Percentiles rank a stretch among this genome's conserved stretches.
These are phyloP conservation scores for Sporothrix humicola DNA, from an alignment of 2,329 filamentous ascomycete genomes.

Conservation along the genomic window DNA sequence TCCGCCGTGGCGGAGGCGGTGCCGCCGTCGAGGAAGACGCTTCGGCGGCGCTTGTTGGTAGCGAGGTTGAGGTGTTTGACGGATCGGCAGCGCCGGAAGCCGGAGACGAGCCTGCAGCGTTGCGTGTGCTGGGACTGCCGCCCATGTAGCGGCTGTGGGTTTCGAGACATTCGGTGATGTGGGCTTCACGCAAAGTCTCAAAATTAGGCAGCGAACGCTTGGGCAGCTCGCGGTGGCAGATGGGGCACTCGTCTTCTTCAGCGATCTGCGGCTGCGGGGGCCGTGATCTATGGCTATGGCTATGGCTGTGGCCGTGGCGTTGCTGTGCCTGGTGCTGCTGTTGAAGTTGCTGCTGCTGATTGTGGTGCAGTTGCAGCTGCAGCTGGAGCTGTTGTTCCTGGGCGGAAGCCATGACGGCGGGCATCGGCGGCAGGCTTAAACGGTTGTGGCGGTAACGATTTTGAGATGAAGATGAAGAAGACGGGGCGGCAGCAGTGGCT, in stretches of 20 bases:
- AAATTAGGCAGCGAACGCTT: slow-evolving; percentile 59
- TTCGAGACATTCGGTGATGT: slow-evolving; percentile 64
- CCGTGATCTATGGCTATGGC: slow-evolving; percentile 34
- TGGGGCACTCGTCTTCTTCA: slow-evolving; percentile 80
- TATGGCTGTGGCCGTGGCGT: slow-evolving; percentile 34
- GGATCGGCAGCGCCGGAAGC: background rate
- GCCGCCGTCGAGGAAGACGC: slow-evolving; percentile 18
- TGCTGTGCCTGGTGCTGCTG: slow-evolving; percentile 4
- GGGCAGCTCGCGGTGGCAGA: slow-evolving; percentile 75
- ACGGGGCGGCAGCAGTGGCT: background rate
- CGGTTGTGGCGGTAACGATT: slow-evolving; percentile 30
- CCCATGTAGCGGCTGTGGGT: slow-evolving; percentile 57
- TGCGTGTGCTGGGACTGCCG: slow-evolving; percentile 30
- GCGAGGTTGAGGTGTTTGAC: slow-evolving; percentile 33
- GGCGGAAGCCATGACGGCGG: background rate
- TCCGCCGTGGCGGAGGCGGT: slow-evolving; percentile 51
- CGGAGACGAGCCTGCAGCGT: slow-evolving; percentile 29
- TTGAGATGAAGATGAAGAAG: slow-evolving; percentile 48
- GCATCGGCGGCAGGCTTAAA: slow-evolving; percentile 43
- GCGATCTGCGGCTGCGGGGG: slow-evolving; percentile 48
- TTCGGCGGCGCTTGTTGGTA: background rate
- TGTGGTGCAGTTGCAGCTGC: slow-evolving; percentile 5
- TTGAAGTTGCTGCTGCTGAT: slow-evolving; percentile 24
- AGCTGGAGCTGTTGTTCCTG: background rate
- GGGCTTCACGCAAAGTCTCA: slow-evolving; percentile 61